These are phyloP conservation scores for Ochromonas danica DNA, from an alignment of 108 stramenopile genomes.

Conservation along the genomic window DNA sequence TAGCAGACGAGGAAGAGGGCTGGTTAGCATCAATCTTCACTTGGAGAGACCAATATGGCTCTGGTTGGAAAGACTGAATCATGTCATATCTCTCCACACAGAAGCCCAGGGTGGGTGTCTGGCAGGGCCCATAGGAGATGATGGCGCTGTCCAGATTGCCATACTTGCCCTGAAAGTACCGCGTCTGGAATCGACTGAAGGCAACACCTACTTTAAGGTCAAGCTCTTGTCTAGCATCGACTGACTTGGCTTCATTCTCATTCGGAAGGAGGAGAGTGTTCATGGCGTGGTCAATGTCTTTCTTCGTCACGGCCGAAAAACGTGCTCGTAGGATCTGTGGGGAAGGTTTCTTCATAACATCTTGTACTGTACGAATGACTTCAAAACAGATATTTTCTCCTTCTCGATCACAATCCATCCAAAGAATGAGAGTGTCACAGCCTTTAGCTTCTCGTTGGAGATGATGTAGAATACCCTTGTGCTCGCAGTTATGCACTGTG, in stretches of 20 bases:
- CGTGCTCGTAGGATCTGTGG: neutral
- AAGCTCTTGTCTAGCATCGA: slow-evolving; percentile 24
- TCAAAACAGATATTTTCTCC: slow-evolving; percentile 50
- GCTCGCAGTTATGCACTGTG: slow-evolving; percentile 65
- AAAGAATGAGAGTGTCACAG: slow-evolving; percentile 74
- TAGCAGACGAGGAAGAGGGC: slow-evolving; percentile 33
- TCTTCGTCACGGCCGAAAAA: neutral
- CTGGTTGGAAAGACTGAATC: neutral
- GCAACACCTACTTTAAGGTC: slow-evolving; percentile 25
- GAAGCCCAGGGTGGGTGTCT: slow-evolving; percentile 25
- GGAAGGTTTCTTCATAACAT: slow-evolving; percentile 19
- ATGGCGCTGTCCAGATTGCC: slow-evolving; percentile 10
- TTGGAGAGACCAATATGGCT: neutral
- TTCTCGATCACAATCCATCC: slow-evolving; percentile 88
- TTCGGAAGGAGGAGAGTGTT: neutral
- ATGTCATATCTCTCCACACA: slow-evolving; percentile 3
- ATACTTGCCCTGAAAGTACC: slow-evolving; percentile 27
- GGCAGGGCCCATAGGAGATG: slow-evolving; percentile 22
- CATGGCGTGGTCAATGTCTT: slow-evolving; percentile 10
- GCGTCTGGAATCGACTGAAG: slow-evolving; percentile 21
- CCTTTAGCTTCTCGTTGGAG: slow-evolving; percentile 70
- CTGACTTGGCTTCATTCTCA: slow-evolving; percentile 26
- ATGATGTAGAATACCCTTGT: slow-evolving; percentile 74
- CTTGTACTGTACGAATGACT: slow-evolving; percentile 31
- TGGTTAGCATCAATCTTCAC: neutral